phyloP scores from a whole-genome alignment of 176 grass and related monocot species.

The Puya raimondii region DNA sequence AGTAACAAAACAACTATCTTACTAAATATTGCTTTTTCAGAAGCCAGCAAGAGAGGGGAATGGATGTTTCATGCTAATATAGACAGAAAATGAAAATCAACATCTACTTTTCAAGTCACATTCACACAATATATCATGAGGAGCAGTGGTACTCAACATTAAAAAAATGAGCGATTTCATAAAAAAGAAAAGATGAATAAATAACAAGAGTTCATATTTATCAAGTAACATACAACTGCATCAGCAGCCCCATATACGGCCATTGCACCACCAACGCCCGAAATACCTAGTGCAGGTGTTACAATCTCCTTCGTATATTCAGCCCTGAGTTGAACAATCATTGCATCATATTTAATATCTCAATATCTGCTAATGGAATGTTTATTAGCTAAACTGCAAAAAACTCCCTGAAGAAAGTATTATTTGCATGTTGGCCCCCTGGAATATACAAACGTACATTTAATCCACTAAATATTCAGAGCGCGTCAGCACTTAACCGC shows the following conservation, averaged over 20 bases:
- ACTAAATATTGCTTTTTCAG: too few species aligned
- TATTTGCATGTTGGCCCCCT: too few species aligned
- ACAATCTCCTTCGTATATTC: slow-evolving; percentile 93
- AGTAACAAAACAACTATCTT: too few species aligned
- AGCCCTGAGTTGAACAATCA: slow-evolving; percentile 37
- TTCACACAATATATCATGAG: too few species aligned
- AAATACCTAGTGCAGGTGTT: slow-evolving; percentile 88
- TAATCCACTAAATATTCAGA: too few species aligned
- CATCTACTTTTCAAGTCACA: too few species aligned
- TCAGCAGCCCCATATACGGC: slow-evolving; percentile 89
- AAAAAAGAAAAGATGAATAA: neutral
- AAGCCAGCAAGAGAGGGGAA: too few species aligned
- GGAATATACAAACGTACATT: neutral
- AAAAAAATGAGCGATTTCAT: neutral
- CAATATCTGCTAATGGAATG: neutral
- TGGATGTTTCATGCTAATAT: too few species aligned
- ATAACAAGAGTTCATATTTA: slow-evolving; percentile 4
- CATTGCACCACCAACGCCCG: slow-evolving; percentile 91
- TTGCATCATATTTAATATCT: neutral
- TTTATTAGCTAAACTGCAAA: too few species aligned
- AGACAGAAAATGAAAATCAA: too few species aligned
- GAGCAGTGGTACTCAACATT: neutral
- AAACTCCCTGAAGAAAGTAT: too few species aligned
- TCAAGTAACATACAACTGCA: slow-evolving; percentile 63
- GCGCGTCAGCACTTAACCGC: too few species aligned